Evolutionary conservation across 2,329 filamentous ascomycete genomes (phyloP).

Genomic region (Fusarium continuum): DNA sequence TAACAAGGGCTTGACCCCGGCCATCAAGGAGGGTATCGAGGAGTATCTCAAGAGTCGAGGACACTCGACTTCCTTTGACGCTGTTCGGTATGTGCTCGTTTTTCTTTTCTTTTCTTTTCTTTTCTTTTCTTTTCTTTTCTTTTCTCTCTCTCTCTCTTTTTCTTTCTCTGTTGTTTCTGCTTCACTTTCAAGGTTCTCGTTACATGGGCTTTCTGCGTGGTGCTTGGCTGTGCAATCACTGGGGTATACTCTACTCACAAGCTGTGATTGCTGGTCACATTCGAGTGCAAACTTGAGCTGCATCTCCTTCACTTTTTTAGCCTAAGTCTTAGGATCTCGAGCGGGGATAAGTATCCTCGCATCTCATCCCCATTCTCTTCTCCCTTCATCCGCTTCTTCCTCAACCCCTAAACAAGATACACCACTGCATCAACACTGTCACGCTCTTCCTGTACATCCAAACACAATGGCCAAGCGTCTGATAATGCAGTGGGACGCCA

Average conservation of each 20-base stretch:
- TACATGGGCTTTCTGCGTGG: background rate
- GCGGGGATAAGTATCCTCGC: background rate
- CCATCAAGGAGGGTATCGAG: constrained; percentile 46
- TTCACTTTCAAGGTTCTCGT: background rate
- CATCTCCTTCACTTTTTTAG: background rate
- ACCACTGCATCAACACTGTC: background rate
- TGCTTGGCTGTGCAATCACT: constrained; percentile 3
- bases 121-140: background rate
- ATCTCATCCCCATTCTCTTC: background rate
- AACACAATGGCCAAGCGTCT: constrained; percentile 45
- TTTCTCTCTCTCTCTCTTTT: too few species aligned
- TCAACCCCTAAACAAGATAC: constrained; percentile 2
- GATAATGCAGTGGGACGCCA: constrained; percentile 53
- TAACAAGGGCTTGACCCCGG: constrained; percentile 41
- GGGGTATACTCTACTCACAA: background rate
- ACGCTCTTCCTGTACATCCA: background rate
- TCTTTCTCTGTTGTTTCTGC: too few species aligned
- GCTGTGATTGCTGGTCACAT: background rate
- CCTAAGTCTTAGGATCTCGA: constrained; percentile 1
- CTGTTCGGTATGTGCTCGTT: constrained; percentile 52
- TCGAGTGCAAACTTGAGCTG: background rate
- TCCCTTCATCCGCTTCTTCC: background rate
- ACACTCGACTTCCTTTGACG: constrained; percentile 55
- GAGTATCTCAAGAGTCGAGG: constrained; percentile 47
- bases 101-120: background rate